Evolutionary conservation across 2,329 filamentous ascomycete genomes (phyloP).

Genomic region (Pseudofabraea citricarpa): DNA sequence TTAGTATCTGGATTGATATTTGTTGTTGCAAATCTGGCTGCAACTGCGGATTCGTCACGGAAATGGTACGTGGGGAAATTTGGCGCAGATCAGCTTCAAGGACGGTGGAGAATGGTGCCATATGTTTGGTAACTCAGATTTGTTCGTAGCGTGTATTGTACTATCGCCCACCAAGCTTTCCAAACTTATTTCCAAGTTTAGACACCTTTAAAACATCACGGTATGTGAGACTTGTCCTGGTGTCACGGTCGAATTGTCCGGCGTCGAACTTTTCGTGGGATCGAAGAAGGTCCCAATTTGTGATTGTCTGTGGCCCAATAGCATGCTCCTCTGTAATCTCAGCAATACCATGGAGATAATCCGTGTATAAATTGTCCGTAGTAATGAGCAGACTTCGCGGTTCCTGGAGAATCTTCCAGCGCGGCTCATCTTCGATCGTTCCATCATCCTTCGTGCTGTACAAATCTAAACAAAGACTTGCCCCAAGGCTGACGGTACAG

Average conservation of each 20-base stretch:
- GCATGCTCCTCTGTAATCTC: slow-evolving; percentile 61
- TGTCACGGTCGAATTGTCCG: slow-evolving; percentile 53
- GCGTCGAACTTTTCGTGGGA: slow-evolving; percentile 39
- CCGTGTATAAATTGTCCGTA: slow-evolving; percentile 60
- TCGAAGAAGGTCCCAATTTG: slow-evolving; percentile 67
- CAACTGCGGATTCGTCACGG: slow-evolving; percentile 74
- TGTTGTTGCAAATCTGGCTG: slow-evolving; percentile 72
- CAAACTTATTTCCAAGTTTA: slow-evolving; percentile 65
- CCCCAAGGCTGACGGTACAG: slow-evolving; percentile 83
- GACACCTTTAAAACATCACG: slow-evolving; percentile 83
- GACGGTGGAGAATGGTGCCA: slow-evolving; percentile 74
- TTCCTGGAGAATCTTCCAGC: slow-evolving; percentile 70
- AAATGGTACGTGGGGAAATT: slow-evolving; percentile 77
- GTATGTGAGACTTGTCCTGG: slow-evolving; percentile 71
- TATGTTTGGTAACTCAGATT: slow-evolving; percentile 45
- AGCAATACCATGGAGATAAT: slow-evolving; percentile 71
- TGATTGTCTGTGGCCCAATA: slow-evolving; percentile 55
- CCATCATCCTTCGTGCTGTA: slow-evolving; percentile 59
- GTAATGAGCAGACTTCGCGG: slow-evolving; percentile 76
- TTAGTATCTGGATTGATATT: slow-evolving; percentile 67
- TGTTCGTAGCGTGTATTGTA: slow-evolving; percentile 22
- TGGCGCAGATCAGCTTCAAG: slow-evolving; percentile 55
- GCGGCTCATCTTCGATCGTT: slow-evolving; percentile 46
- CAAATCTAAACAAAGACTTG: slow-evolving; percentile 72
- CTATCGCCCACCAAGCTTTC: too few relatives aligned